A percentile compares a stretch with the other conserved stretches of the same genome.
phyloP scores from a whole-genome alignment of 2,329 filamentous ascomycete species.

The Colletotrichum neosansevieriae region DNA sequence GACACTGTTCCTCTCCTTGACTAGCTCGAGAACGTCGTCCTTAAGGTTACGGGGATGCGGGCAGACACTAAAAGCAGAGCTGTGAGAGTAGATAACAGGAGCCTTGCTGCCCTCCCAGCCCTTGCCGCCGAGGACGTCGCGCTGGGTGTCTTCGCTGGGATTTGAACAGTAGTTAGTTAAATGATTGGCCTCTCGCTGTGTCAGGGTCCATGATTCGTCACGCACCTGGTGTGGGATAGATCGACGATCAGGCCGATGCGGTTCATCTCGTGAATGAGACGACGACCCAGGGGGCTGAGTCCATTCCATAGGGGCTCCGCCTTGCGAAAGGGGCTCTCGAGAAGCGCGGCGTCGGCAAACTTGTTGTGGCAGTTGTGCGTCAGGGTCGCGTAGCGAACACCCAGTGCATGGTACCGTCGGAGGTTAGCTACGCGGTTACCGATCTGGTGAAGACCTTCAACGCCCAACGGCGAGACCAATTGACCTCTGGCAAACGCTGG shows the following conservation, averaged over 20 bases:
- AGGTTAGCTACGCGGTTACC: conserved; percentile 85
- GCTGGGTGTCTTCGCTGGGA: conserved; percentile 81
- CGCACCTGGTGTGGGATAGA: conserved; percentile 74
- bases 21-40: conserved; percentile 82
- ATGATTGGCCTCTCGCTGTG: background rate
- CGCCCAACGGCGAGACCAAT: conserved; percentile 82
- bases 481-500: conserved; percentile 70
- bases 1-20: conserved; percentile 78
- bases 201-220: background rate
- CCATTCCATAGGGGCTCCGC: conserved; percentile 76
- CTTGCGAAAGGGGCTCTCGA: conserved; percentile 62
- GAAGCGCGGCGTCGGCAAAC: conserved; percentile 86
- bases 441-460: conserved; percentile 94
- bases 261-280: conserved; percentile 90
- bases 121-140: conserved; percentile 78
- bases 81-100: conserved; percentile 91
- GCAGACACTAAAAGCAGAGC: conserved; percentile 82
- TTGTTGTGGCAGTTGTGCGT: conserved; percentile 95
- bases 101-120: conserved; percentile 80
- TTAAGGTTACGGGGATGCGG: conserved; percentile 92
- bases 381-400: conserved; percentile 88
- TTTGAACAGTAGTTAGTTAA: conserved; percentile 19
- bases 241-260: conserved; percentile 95
- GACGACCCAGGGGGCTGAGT: conserved; percentile 76
- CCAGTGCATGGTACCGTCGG: conserved; percentile 79